Conservation (phyloP, 106 monocot genomes). For the Cymbidium sinense region DNA sequence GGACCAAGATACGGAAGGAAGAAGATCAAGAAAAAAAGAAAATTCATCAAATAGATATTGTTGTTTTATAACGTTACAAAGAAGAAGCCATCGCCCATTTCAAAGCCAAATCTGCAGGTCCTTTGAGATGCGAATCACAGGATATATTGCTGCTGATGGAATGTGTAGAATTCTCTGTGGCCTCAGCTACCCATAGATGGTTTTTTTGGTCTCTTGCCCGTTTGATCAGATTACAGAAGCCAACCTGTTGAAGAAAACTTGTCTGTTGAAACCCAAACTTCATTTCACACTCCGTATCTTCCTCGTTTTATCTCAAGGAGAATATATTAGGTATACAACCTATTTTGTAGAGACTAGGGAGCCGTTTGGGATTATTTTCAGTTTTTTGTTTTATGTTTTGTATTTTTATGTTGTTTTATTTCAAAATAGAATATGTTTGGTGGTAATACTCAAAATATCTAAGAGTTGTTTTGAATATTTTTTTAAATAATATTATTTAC, state of each 20-base stretch:
- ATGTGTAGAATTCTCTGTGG: slow-evolving; percentile 50
- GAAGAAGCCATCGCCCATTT: slow-evolving; percentile 51
- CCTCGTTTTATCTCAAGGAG: too few species aligned
- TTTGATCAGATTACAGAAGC: slow-evolving; percentile 61
- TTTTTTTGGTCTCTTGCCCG: slow-evolving; percentile 51
- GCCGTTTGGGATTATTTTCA: too few species aligned
- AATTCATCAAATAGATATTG: background rate
- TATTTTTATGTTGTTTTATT: too few species aligned
- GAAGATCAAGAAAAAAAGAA: background rate
- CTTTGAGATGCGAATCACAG: slow-evolving; percentile 38
- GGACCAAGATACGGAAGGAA: slow-evolving; percentile 7
- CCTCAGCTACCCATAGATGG: slow-evolving; percentile 64
- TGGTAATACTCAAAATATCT: too few species aligned
- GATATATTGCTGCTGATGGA: slow-evolving; percentile 25
- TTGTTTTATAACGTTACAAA: background rate
- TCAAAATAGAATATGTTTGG: too few species aligned
- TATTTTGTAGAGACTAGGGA: too few species aligned
- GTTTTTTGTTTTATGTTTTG: too few species aligned
- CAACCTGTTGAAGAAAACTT: slow-evolving; percentile 33
- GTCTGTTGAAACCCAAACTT: too few species aligned
- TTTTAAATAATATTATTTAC: too few species aligned
- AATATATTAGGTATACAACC: too few species aligned
- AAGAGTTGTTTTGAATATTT: too few species aligned
- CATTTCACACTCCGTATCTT: too few species aligned
- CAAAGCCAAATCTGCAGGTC: slow-evolving; percentile 25